Percentiles rank a stretch among this genome's conserved stretches.
Conservation (phyloP, 179 eudicot genomes). For the Silene noctiflora region DNA sequence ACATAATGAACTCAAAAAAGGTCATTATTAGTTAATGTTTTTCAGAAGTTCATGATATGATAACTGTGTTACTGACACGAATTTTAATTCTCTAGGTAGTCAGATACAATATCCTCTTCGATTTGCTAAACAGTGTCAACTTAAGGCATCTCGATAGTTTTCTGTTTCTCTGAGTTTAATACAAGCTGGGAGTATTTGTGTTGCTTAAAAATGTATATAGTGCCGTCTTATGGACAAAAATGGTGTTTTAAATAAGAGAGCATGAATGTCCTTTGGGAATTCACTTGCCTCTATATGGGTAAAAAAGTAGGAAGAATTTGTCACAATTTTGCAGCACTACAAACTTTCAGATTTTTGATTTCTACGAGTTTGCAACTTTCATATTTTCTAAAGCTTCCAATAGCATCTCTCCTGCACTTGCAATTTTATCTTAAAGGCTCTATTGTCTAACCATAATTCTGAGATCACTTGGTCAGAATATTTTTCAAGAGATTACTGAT, state of each 20-base stretch:
- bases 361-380: neutral
- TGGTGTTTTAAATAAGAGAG: too few species aligned
- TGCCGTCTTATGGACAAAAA: too few species aligned
- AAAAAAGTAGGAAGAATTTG: neutral
- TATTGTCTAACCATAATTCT: neutral
- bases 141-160: neutral
- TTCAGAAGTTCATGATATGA: neutral
- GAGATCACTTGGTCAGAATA: neutral
- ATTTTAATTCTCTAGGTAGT: too few species aligned
- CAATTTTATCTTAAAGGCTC: neutral
- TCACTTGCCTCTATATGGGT: too few species aligned
- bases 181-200: neutral
- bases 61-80: conserved; percentile 5
- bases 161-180: neutral
- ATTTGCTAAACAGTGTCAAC: neutral
- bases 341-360: neutral
- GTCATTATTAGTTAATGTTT: conserved; percentile 32
- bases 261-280: too few species aligned
- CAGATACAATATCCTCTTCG: neutral
- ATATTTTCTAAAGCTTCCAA: neutral
- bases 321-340: neutral
- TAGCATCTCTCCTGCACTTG: neutral
- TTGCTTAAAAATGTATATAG: too few species aligned
- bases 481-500: neutral
- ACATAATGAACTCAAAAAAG: conserved; percentile 58